Evolutionary conservation across 163 green algal genomes (phyloP), one percentile per base, ranked within the genome.

Genomic region (Scenedesmus sp.): DNA sequence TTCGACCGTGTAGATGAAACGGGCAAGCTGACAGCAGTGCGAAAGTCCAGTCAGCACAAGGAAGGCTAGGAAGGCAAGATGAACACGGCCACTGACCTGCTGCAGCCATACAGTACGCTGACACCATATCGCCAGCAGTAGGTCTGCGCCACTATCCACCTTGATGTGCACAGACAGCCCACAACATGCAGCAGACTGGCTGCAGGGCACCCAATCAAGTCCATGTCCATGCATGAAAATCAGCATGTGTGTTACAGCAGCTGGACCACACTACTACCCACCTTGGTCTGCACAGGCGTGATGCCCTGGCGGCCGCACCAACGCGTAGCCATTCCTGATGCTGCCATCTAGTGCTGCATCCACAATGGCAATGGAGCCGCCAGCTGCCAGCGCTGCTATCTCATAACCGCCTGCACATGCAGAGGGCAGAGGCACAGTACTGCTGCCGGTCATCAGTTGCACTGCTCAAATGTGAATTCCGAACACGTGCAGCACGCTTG

Each of bases 301-400:
- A 23, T 79, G 70, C 4, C 70, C 70, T 3, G 70, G 70, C 23
- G 70, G 70, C 70, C 70, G 70, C 70, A 79, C 23, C 7, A 92
- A 18, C 23, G 88, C 88, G 64, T 92, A 92, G 56, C 88, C 88
- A 34, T 88, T 88, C 18, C 26, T 82, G n/a, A 92, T 88, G 52
- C 20, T 62, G 20, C 88, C 88, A 56, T 87, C 74, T 34, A 93
- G 20, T 4, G 92, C 92, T 46, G 90, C 92, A 54, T 94, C 90
- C 9, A 86, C 52, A 13, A 91, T 54, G 1, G 84, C 87, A 1
- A 94, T 59, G 54, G 81, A 79, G 23, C 86, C 92, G 20, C 90
- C 92, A 34, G 91, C 92, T 52, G 92, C 74, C 15, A 94, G 90
- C 26, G 84, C 83, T 13, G 92, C 92, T 46, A 94, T 92, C 82